Evolutionary conservation across 1,139 yeast species (phyloP).

Genomic region (Protomyces inundatus): DNA sequence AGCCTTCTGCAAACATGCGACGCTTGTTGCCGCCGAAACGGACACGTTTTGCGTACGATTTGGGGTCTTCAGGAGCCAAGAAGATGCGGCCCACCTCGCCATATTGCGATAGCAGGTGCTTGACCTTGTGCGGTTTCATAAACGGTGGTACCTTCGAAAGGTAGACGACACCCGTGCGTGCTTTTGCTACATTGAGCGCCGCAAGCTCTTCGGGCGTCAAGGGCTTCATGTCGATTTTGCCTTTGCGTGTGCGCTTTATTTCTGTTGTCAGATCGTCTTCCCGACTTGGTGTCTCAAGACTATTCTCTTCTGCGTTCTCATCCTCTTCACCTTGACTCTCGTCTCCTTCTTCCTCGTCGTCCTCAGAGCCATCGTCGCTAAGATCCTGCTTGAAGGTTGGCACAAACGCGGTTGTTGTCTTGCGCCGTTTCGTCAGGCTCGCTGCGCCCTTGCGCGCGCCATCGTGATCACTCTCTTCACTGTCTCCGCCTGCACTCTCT

Average conservation of each 20-base stretch:
- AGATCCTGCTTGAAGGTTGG: conserved; percentile 23
- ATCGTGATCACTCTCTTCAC: neutral
- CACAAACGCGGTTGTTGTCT: conserved; percentile 14
- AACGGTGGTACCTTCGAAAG: conserved; percentile 89
- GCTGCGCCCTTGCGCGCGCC: neutral
- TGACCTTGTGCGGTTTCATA: conserved; percentile 88
- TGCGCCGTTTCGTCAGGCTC: conserved; percentile 2
- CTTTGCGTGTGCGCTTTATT: neutral
- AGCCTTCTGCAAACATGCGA: conserved; percentile 83
- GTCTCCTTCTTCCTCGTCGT: conserved; percentile 30
- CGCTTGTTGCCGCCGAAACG: conserved; percentile 94
- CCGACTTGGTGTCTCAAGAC: neutral
- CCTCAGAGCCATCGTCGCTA: conserved; percentile 30
- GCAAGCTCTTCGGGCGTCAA: conserved; percentile 38
- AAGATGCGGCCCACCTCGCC: conserved; percentile 83
- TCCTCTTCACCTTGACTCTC: conserved; percentile 29
- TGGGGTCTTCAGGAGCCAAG: conserved; percentile 76
- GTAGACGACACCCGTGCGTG: conserved; percentile 82
- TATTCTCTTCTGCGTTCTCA: neutral
- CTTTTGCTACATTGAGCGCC: conserved; percentile 43
- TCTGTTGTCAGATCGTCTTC: neutral
- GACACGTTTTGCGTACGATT: conserved; percentile 59
- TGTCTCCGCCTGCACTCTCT: neutral
- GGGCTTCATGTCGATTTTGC: conserved; percentile 34
- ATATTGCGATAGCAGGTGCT: conserved; percentile 71